Evolutionary conservation across 305 asterid genomes (phyloP).

Genomic region (Lippia alba): DNA sequence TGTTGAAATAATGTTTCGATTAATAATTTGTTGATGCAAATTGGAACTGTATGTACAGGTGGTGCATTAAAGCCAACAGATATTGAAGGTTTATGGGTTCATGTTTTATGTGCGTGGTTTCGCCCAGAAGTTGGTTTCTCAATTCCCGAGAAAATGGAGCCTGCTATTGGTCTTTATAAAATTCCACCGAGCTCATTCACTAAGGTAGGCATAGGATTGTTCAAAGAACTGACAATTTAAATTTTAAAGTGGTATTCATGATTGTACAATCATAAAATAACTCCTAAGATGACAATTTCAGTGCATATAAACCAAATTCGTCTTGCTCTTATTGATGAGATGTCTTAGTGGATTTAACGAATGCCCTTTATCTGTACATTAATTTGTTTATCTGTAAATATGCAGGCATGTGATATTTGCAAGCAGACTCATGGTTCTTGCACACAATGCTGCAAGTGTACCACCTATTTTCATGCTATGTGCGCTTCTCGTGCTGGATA

Average conservation of each 20-base stretch:
- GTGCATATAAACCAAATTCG: conserved; percentile 7
- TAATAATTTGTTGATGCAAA: conserved; percentile 26
- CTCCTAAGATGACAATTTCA: conserved; percentile 15
- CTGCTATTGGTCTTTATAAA: conserved; percentile 81
- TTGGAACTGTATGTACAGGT: conserved; percentile 59
- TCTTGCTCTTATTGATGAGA: conserved; percentile 5
- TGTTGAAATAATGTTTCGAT: conserved; percentile 18
- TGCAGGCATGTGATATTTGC: conserved; percentile 88
- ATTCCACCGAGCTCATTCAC: conserved; percentile 73
- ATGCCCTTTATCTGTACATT: neutral
- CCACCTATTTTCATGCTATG: conserved; percentile 82
- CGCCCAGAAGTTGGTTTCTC: conserved; percentile 85
- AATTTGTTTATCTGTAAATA: conserved; percentile 27
- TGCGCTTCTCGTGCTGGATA: conserved; percentile 97
- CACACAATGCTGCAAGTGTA: conserved; percentile 88
- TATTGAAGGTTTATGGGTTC: conserved; percentile 84
- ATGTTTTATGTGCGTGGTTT: conserved; percentile 98
- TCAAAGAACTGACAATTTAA: conserved; percentile 22
- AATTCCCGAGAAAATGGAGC: conserved; percentile 88
- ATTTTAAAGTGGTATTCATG: conserved; percentile 8
- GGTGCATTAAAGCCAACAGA: conserved; percentile 98
- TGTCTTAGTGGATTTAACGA: neutral
- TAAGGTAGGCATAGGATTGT: conserved; percentile 67
- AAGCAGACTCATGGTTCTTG: conserved; percentile 94
- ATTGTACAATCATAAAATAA: conserved; percentile 23